A percentile compares a stretch with the other conserved stretches of the same genome.
These are phyloP conservation scores for Leccinum subfulvum DNA, from an alignment of 1,284 basidiomycete genomes.

Conservation along the genomic window DNA sequence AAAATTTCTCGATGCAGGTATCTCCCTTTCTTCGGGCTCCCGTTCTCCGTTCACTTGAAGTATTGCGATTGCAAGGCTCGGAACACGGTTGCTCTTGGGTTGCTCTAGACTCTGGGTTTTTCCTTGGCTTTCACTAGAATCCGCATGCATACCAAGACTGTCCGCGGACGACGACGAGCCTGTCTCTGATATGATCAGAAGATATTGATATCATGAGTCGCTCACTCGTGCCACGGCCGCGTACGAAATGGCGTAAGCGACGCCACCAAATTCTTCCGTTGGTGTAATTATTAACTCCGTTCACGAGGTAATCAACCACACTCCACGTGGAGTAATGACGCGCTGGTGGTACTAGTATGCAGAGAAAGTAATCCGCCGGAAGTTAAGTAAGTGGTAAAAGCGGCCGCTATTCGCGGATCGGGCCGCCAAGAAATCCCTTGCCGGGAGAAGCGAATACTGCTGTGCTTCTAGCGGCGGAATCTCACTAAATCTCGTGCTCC, in stretches of 20 bases:
- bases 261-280: background rate
- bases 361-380: background rate
- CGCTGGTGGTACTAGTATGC: background rate
- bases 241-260: background rate
- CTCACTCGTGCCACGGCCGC: background rate
- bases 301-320: slow-evolving; percentile 5
- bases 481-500: background rate
- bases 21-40: background rate
- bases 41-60: background rate
- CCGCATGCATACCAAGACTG: background rate
- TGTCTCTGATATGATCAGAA: background rate
- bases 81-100: background rate
- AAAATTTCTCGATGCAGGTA: background rate
- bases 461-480: slow-evolving; percentile 5
- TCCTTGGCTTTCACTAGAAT: slow-evolving; percentile 13
- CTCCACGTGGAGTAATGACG: background rate
- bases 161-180: slow-evolving; percentile 14
- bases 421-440: slow-evolving; percentile 21
- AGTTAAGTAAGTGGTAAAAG: background rate
- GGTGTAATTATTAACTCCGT: slow-evolving; percentile 10
- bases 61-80: slow-evolving; percentile 9
- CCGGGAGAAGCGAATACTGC: slow-evolving; percentile 2
- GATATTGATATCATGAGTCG: background rate
- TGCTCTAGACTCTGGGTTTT: slow-evolving; percentile 9
- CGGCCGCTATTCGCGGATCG: slow-evolving; percentile 19